Evolutionary conservation across 805 yeast species (phyloP), one percentile per base, ranked within the genome.

Genomic region (baker's yeast (Saccharomyces cerevisiae)): DNA sequence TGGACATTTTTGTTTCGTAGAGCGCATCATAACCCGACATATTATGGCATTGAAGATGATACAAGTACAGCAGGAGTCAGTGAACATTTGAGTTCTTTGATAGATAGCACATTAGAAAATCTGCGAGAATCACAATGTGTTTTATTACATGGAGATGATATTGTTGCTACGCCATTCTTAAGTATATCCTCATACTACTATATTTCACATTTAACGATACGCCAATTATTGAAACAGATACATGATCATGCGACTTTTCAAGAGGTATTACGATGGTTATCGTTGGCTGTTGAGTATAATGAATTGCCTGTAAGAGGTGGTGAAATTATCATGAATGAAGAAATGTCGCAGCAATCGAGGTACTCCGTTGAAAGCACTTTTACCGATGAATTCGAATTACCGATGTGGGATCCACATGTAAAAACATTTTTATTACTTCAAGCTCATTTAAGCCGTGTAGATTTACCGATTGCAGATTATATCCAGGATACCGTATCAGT

Each of bases 401-500:
- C 82, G 3, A 83, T 89, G 70, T 89, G 94, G 84, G 95, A 90
- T 82, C 90, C 95, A 0, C 79, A 79, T 26, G 79, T 85, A 62
- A 91, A 91, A 63, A 81, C 92, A 0, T 89, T 89, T 63, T 73
- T 91, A 43, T 70, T 92, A 46, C 63, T 91, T 14, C 97, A 92
- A 70, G 91, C 96, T 0, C 92, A 92, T 65, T 77, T 92, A 51
- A 82, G 89, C 8, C 76, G 97, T 52, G 64, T 85, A 5, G 94
- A 88, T 55, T 74, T 94, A 49, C 99, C 98, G 1, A 88, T 94
- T 64, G 95, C 96, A 0, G 99, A 94, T 75, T 94, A 94, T 67
- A 77, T 86, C 9, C 98, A 92, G 66, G 99, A 94, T 70, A 90
- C 96, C 0, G 82, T 90, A 13, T 84, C 97, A 0, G 96, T 94